A percentile compares a stretch with the other conserved stretches of the same genome.
phyloP scores from a whole-genome alignment of 2,329 filamentous ascomycete species.

The Phoma sp. region DNA sequence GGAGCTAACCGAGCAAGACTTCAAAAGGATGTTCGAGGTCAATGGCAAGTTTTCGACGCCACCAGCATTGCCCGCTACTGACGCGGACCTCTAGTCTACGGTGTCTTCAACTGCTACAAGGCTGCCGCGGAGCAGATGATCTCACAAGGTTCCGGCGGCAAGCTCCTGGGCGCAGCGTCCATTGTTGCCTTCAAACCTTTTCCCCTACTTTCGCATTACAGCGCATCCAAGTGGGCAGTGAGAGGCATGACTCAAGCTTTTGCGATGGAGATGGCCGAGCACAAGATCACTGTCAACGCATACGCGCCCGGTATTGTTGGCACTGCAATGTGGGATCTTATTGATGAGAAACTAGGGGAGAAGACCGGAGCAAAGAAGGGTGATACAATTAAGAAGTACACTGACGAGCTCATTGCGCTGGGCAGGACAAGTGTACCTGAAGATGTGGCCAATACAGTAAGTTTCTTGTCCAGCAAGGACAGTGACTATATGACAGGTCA shows the following conservation, averaged over 20 bases:
- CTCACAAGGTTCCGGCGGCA: constrained; percentile 57
- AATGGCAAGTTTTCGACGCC: constrained; percentile 50
- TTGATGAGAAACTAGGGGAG: constrained; percentile 65
- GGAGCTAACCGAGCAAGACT: constrained; percentile 63
- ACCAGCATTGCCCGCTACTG: background rate
- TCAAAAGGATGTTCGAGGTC: constrained; percentile 65
- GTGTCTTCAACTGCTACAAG: constrained; percentile 69
- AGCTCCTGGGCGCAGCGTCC: constrained; percentile 58
- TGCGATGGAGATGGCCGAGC: constrained; percentile 68
- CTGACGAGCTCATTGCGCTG: constrained; percentile 60
- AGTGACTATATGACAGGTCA: constrained; percentile 71
- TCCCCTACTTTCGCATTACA: constrained; percentile 66
- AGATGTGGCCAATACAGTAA: constrained; percentile 68
- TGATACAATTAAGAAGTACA: constrained; percentile 62
- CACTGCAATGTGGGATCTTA: constrained; percentile 72
- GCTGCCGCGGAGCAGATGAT: constrained; percentile 70
- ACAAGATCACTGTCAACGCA: constrained; percentile 70
- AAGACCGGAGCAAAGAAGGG: constrained; percentile 58
- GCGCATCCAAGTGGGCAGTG: constrained; percentile 70
- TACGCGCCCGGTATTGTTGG: constrained; percentile 73
- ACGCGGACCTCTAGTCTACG: constrained; percentile 53
- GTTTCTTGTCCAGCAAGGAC: constrained; percentile 64
- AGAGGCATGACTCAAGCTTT: constrained; percentile 70
- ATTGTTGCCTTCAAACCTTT: constrained; percentile 68
- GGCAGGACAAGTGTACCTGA: constrained; percentile 65